Conservation (phyloP, 1,139 yeast species). For the Debaryomyces sp. region DNA sequence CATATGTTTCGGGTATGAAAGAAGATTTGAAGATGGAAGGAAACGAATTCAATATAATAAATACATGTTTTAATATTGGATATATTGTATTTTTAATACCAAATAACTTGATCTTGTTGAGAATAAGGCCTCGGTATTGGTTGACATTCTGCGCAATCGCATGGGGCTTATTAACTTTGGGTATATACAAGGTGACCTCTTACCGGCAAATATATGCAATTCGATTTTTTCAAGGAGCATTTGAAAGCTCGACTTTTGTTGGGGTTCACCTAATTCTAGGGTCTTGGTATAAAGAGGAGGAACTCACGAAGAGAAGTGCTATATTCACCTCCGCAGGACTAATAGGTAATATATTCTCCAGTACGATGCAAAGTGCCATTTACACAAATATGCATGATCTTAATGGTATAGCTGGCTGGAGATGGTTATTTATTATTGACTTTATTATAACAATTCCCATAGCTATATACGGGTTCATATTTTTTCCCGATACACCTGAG, state of each 20-base stretch:
- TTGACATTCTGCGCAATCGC: constrained; percentile 53
- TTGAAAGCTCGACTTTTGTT: constrained; percentile 56
- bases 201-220: constrained; percentile 51
- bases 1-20: constrained; percentile 65
- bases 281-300: constrained; percentile 54
- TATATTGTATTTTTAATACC: constrained; percentile 62
- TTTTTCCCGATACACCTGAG: constrained; percentile 63
- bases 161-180: constrained; percentile 59
- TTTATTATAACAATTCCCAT: constrained; percentile 47
- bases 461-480: constrained; percentile 53
- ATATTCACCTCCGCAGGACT: constrained; percentile 56
- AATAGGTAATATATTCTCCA: constrained; percentile 51
- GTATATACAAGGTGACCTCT: constrained; percentile 46
- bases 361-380: constrained; percentile 39
- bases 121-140: constrained; percentile 58
- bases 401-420: constrained; percentile 39
- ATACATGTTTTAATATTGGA: constrained; percentile 62
- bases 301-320: constrained; percentile 52
- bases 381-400: constrained; percentile 32
- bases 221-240: constrained; percentile 56
- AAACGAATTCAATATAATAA: constrained; percentile 48
- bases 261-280: constrained; percentile 58
- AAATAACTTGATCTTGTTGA: constrained; percentile 51
- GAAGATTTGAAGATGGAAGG: constrained; percentile 55
- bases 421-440: constrained; percentile 44